A percentile compares a stretch with the other conserved stretches of the same genome.
These are phyloP conservation scores for Volvox africanus DNA, from an alignment of 139 green algal species.

Conservation along the genomic window DNA sequence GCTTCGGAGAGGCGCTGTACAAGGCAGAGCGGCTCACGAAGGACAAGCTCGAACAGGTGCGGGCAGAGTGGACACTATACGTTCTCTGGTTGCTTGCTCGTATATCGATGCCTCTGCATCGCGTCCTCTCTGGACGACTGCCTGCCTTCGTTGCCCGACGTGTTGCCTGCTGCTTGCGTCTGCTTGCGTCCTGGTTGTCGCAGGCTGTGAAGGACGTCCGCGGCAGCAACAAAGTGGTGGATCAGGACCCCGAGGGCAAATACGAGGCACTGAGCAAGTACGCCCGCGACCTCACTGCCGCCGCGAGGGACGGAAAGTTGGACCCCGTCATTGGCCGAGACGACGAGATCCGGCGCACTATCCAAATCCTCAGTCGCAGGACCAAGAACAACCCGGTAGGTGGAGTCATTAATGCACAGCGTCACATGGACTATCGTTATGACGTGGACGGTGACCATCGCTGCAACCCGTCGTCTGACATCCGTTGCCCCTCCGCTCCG, in stretches of 20 bases:
- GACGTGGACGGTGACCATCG: too few relatives aligned
- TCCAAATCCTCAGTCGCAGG: conserved; percentile 93
- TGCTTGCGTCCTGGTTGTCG: not conserved
- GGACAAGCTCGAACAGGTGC: conserved; percentile 79
- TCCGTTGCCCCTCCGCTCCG: too few relatives aligned
- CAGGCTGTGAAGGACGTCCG: conserved; percentile 78
- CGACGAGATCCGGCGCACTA: conserved; percentile 77
- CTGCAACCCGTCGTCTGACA: too few relatives aligned
- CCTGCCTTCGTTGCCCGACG: not conserved
- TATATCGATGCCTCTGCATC: not conserved
- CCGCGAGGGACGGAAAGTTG: conserved; percentile 83
- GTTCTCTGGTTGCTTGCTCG: too few relatives aligned
- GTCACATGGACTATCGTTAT: too few relatives aligned
- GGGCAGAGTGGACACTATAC: not conserved
- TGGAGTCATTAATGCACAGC: too few relatives aligned
- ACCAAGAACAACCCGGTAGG: conserved; percentile 98
- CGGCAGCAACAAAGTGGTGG: conserved; percentile 81
- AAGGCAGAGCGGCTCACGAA: conserved; percentile 73
- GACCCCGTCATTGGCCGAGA: conserved; percentile 91
- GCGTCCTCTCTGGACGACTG: not conserved
- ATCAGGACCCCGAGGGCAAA: conserved; percentile 97
- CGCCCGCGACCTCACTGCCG: conserved; percentile 91
- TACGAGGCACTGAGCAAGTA: conserved; percentile 97
- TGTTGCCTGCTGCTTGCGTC: not conserved
- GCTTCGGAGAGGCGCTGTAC: conserved; percentile 83